phyloP scores from a whole-genome alignment of 257 asterid genomes.

The Agastache rugosa region DNA sequence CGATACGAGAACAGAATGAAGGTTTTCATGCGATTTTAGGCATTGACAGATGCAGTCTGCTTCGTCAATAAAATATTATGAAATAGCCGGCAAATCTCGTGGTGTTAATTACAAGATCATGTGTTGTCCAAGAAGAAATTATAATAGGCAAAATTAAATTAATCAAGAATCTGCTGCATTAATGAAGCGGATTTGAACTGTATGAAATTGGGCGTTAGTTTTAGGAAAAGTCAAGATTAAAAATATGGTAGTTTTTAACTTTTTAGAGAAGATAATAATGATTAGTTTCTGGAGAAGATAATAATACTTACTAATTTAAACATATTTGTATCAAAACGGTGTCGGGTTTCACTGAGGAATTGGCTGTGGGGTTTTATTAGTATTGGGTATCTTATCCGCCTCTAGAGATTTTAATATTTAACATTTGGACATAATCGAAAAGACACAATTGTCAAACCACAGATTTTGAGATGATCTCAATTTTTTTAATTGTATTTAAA shows the following conservation, averaged over 20 bases:
- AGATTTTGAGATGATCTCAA: too few species aligned
- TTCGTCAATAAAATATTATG: not conserved
- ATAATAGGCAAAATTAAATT: not conserved
- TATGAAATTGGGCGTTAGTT: not conserved
- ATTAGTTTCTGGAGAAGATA: not conserved
- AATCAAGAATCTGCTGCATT: constrained; percentile 22
- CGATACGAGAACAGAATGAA: not conserved
- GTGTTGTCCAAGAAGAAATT: constrained; percentile 30
- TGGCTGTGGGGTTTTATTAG: not conserved
- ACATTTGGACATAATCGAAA: too few species aligned
- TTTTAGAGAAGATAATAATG: not conserved
- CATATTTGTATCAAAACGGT: not conserved
- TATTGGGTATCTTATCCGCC: not conserved
- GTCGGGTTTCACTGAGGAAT: not conserved
- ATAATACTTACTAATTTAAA: not conserved
- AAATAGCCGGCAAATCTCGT: constrained; percentile 39
- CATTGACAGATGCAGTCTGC: constrained; percentile 13
- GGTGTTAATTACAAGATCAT: constrained; percentile 39
- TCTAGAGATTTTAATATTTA: not conserved
- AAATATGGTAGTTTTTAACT: not conserved
- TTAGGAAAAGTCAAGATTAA: not conserved
- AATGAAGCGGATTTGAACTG: not conserved
- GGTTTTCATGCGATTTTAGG: not conserved
- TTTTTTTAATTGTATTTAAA: too few species aligned
- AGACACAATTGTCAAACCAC: too few species aligned